Conservation (phyloP, 129 eudicot genomes). For the Flaveria linearis region DNA sequence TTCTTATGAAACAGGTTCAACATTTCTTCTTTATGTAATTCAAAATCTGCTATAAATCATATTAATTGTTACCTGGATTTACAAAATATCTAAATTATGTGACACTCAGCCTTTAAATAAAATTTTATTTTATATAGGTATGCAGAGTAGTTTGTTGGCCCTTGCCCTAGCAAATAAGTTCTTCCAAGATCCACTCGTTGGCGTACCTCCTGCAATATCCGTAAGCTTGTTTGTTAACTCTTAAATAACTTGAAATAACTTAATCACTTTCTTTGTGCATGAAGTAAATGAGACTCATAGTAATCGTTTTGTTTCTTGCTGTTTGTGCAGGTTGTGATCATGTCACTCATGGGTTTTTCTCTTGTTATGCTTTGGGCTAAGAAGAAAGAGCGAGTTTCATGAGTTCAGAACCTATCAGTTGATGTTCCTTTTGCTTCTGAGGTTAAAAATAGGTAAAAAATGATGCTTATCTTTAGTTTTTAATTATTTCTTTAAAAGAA, state of each 20-base stretch:
- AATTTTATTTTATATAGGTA: conserved; percentile 45
- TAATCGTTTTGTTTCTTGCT: not conserved
- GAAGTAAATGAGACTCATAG: not conserved
- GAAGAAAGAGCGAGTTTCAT: conserved; percentile 39
- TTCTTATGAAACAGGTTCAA: conserved; percentile 84
- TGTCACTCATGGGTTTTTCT: conserved; percentile 94
- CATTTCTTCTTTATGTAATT: conserved; percentile 13
- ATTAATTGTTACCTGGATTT: not conserved
- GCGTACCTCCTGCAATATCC: conserved; percentile 95
- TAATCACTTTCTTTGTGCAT: not conserved
- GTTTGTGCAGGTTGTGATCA: conserved; percentile 73
- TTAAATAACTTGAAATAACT: conserved; percentile 7
- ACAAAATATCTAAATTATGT: conserved; percentile 5
- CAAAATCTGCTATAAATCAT: not conserved
- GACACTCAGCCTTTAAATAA: not conserved
- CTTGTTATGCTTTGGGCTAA: conserved; percentile 89
- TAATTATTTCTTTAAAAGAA: not conserved
- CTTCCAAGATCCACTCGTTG: conserved; percentile 88
- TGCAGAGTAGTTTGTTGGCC: conserved; percentile 98
- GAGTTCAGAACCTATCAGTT: not conserved
- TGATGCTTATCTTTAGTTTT: not conserved
- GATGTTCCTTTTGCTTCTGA: not conserved
- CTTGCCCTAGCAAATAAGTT: conserved; percentile 94
- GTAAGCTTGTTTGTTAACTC: conserved; percentile 46
- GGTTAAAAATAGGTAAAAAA: not conserved